Evolutionary conservation across 2,329 filamentous ascomycete genomes (phyloP), one percentile per base, ranked within the genome.

Genomic region (Penicillium sp.): DNA sequence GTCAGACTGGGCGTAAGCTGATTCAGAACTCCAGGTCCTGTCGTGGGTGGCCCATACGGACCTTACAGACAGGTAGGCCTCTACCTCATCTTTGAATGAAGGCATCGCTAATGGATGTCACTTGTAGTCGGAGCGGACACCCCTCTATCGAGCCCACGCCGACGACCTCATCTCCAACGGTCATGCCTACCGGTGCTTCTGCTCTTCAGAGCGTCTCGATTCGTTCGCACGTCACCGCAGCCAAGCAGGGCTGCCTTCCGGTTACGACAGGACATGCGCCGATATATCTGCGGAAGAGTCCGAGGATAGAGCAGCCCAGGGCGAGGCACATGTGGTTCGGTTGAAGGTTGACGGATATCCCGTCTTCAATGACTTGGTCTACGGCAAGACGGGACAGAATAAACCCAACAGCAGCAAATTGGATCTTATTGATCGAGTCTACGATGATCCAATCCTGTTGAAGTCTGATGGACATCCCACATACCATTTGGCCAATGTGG

Each of bases 401-500:
- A 84, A 71, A 77, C 78, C 69, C 72, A 82, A 64, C 65, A 77
- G 53, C 66, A 78, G 54, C 77, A 87, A 73, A 47, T 64, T 74
- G 57, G 74, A 75, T 37, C 69, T 75, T 52, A 77, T 76, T 59
- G 79, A 82, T 55, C 77, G 75, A 37, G 81, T 83, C 24, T 88
- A 82, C 63, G 91, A 95, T 65, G 93, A 98, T 70, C 94, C 92
- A 19, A 90, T 99, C 60, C 81, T 99, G 41, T 80, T 97, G 60
- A 99, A 99, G 75, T 89, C 88, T 0, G 95, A 99, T 72, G 93
- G 92, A 0, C 90, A 90, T 64, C 95, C 95, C 0, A 99, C 96
- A 0, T 99, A 99, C 71, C 95, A 99, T 75, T 88, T 99, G 61
- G 95, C 95, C 4, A 99, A 98, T 70, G 94, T 99, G 9, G 89